A percentile compares a stretch with the other conserved stretches of the same genome.
Conservation (phyloP, 192 early-diverging fungal species). For the Coemansia sp. region DNA sequence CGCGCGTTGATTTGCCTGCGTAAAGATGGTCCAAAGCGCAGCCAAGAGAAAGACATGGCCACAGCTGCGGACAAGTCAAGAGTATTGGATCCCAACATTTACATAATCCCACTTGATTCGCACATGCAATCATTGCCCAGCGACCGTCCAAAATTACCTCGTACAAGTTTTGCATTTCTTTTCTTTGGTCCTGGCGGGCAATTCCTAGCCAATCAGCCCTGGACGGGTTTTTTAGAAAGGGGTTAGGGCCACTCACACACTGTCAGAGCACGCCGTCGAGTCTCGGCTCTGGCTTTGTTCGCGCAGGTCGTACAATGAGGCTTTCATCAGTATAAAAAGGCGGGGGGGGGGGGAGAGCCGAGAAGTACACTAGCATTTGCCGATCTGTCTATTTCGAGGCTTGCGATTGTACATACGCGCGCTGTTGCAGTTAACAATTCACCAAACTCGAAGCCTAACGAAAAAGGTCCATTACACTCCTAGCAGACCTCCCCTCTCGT, state of each 20-base stretch:
- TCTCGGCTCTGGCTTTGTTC: conserved; percentile 1
- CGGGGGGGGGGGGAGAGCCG: not conserved
- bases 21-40: not conserved
- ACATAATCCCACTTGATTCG: not conserved
- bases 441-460: not conserved
- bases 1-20: not conserved
- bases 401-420: not conserved
- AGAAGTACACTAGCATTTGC: not conserved
- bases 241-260: conserved; percentile 6
- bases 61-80: not conserved
- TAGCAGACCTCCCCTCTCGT: not conserved
- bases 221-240: not conserved
- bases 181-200: not conserved
- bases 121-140: not conserved
- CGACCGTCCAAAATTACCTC: not conserved
- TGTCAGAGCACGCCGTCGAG: not conserved
- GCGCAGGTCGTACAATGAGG: not conserved
- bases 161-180: not conserved
- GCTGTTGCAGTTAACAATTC: not conserved
- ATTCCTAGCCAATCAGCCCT: conserved; percentile 2
- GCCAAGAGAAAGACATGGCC: not conserved
- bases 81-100: not conserved
- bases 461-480: not conserved
- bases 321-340: not conserved
- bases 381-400: not conserved